phyloP scores from a whole-genome alignment of 2,329 filamentous ascomycete genomes.

The Aspergillus niger region DNA sequence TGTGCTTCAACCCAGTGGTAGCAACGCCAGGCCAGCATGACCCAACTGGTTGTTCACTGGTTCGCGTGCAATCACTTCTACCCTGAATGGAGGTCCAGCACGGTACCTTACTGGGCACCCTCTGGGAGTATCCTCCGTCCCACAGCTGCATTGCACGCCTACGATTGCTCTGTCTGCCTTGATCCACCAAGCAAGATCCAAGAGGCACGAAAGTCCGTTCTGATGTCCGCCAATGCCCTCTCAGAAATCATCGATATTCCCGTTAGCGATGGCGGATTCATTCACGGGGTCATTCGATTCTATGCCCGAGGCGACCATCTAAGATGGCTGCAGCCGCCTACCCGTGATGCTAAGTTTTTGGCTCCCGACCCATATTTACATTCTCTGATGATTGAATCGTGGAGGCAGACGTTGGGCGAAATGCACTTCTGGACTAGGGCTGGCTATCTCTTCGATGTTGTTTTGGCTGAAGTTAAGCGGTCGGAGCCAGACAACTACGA shows the following conservation, averaged over 20 bases:
- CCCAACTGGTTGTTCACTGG: conserved; percentile 13
- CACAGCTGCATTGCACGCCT: conserved; percentile 2
- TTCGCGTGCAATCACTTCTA: conserved; percentile 9
- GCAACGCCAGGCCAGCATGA: background rate
- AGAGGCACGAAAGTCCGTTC: background rate
- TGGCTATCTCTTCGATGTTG: background rate
- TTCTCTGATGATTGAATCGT: background rate
- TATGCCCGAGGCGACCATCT: conserved; percentile 17
- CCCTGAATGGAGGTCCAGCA: background rate
- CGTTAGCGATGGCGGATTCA: conserved; percentile 1
- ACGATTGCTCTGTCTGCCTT: conserved; percentile 9
- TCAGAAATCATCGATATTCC: conserved; percentile 8
- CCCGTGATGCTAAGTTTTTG: background rate
- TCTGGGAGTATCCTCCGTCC: background rate
- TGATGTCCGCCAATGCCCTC: conserved; percentile 6
- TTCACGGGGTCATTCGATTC: conserved; percentile 10
- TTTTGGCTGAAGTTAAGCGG: background rate
- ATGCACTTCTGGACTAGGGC: background rate
- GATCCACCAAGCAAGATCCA: background rate
- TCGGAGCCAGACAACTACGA: background rate
- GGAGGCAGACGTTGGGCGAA: background rate
- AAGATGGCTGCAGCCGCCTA: conserved; percentile 10
- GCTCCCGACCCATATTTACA: background rate
- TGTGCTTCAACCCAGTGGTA: background rate
- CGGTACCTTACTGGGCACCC: background rate